Evolutionary conservation across 768 basidiomycete genomes (phyloP), one percentile per base, ranked within the genome.

Genomic region (Lentinula sp.): DNA sequence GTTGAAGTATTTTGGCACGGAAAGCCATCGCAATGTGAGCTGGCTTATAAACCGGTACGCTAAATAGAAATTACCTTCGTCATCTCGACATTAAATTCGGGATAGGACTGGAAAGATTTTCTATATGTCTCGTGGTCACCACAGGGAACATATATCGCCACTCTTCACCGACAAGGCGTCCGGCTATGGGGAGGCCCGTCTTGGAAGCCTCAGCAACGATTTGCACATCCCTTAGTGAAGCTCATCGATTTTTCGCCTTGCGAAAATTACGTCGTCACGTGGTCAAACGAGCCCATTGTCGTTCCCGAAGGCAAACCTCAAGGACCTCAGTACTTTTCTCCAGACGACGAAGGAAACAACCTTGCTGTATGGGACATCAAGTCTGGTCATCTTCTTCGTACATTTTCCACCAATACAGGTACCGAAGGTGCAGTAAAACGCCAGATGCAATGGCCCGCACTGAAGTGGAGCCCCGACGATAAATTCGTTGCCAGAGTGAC

Each of bases 321-420:
- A 72, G 92, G 94, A 8, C 88, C 85, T 55, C 88, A 88, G 69
- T 92, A 84, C 71, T 91, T 95, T 76, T 90, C 93, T 50, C 86
- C 90, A 4, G 95, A 96, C 61, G 97, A 98, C 71, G 95, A 96
- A 75, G 97, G 95, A 35, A 95, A 96, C 76, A 90, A 94, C 66
- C 83, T 98, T 63, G 97, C 95, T 61, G 86, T 99, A n/a, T 99
- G 97, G 97, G 94, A 98, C 68, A 86, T 96, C 78, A 95, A 94
- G 74, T 88, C 95, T 16, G 93, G 93, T 31, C 81, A 89, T 65
- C 85, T 98, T 21, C 83, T 98, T 48, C 90, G 97, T 56, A 98
- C 95, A 1, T 98, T 99, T 76, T 84, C 89, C 9, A 81, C 85
- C 52, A 74, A 74, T 49, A 75, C 76, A 49, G 87, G 87, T 59